Evolutionary conservation across 2,329 filamentous ascomycete genomes (phyloP), one percentile per base, ranked within the genome.

Genomic region (Fusarium dlaminii): DNA sequence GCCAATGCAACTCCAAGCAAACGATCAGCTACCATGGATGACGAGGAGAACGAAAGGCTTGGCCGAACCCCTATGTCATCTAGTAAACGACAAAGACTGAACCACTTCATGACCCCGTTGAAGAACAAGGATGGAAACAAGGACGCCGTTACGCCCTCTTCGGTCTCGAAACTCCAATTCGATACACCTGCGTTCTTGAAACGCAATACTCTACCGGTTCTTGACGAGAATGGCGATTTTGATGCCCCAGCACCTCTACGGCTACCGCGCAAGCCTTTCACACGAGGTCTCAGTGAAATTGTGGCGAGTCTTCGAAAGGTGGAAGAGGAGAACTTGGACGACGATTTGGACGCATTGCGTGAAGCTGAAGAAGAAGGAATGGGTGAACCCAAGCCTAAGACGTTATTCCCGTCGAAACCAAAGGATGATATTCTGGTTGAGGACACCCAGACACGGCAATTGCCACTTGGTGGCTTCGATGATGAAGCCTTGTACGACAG

Each of bases 181-280:
- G 87, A 89, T 11, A 96, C 93, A 3, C 93, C 93, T 0, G 87
- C 92, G 0, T 95, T 95, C 78, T 82, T 96, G n/a, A 84, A 84
- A 65, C 77, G 84, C 58, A 81, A 83, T 52, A 79, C 80, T 11
- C 80, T 91, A 52, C 84, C 87, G 1, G 81, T 86, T 2, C 84
- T 92, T 2, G 85, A 89, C 68, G 91, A 93, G 75, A 87, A 89
- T 65, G 86, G 83, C 34, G 80, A 86, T 58, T 87, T 87, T 65
- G 80, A 83, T n/a, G 84, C 82, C 5, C 84, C 87, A 0, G 83
- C 84, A 7, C 88, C 88, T 2, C 78, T 89, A 8, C 83, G 87
- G 40, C 80, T 90, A 32, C 90, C 89, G 6, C 86, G 86, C 45
- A 91, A 90, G 75, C 88, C 90, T 14, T 82, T 93, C n/a, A 89